Base-by-base conservation (phyloP, 768 basidiomycete species). In the Ephemerocybe angulata region DNA sequence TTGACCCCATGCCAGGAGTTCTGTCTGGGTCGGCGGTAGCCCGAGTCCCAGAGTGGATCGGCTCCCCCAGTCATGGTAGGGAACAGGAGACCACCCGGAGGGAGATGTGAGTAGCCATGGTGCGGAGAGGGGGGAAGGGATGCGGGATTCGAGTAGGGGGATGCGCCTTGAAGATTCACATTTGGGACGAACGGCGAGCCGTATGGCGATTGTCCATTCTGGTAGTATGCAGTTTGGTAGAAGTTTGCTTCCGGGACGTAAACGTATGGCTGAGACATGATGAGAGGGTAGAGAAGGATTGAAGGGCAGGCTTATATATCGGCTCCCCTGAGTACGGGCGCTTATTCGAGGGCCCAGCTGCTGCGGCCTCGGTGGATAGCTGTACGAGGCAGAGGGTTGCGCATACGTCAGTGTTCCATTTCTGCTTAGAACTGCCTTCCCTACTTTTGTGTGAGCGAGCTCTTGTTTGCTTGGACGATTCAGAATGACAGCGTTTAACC, bases 151-250 rank as follows among this genome's bases (percentile, higher is more conserved):
- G 78, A 78, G 7, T 78, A 79, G 17, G 66, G 56, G 2, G 71
- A 67, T 53, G 60, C 73, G 4, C 21, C 40, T 43, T 55, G 59
- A 53, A 77, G 66, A 4, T 69, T 54, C 30, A 71, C 57, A 25
- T 69, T 65, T 2, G 78, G 79, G 38, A 76, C 70, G 59, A 80
- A 80, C 1, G 79, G 54, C 7, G 54, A 55, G 38, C 75, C 70
- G 59, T 80, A 80, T 1, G 79, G 54, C 17, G 54, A 55, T 17
- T 50, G 43, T 3, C 48, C 37, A 13, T 49, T 27, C 19, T 33
- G 55, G 61, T 68, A 74, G 22, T 69, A 68, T 4, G 71, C 72
- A 22, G 70, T 64, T 53, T 66, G 62, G 54, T 68, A 73, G n/a
- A 70, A 52, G 47, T 29, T 49, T 5, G 62, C 22, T n/a, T 67